phyloP scores from a whole-genome alignment of 805 yeast species.

The Sugiyamaella americana region DNA sequence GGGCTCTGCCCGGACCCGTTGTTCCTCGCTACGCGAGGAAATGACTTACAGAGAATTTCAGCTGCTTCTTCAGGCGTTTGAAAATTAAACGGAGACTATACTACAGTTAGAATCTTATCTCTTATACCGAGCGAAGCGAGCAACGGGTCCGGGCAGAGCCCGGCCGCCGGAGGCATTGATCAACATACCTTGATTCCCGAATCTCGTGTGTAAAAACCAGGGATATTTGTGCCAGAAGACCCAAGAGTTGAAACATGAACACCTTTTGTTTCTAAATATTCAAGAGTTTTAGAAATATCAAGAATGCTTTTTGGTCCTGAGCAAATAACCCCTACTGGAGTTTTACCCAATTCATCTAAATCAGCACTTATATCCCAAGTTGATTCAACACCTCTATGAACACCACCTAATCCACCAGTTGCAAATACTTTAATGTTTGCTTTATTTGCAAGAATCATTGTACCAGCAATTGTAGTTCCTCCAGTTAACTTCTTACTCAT shows the following conservation, averaged over 20 bases:
- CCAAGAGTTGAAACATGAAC: constrained; percentile 73
- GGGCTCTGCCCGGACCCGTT: no score
- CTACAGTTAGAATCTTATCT: background rate
- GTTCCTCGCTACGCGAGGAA: no score
- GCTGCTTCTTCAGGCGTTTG: constrained; percentile 56
- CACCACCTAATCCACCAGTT: constrained; percentile 93
- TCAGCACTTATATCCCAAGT: constrained; percentile 85
- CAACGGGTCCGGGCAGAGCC: background rate
- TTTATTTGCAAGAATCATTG: constrained; percentile 70
- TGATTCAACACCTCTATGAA: constrained; percentile 67
- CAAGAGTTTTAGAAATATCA: constrained; percentile 76
- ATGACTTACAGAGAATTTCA: constrained; percentile 40
- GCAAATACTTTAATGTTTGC: constrained; percentile 84
- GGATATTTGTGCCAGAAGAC: constrained; percentile 49
- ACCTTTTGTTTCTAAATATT: constrained; percentile 85
- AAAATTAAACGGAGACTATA: constrained; percentile 58
- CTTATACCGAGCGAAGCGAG: background rate
- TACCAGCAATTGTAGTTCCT: constrained; percentile 86
- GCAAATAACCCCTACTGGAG: constrained; percentile 86
- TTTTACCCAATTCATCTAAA: constrained; percentile 72
- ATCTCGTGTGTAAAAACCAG: constrained; percentile 77
- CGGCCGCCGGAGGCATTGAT: background rate
- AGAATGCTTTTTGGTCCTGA: constrained; percentile 86
- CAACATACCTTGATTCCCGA: constrained; percentile 47
- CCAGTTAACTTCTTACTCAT: constrained; percentile 63